Percentiles rank a stretch among this genome's conserved stretches.
These are phyloP conservation scores for Mycena amicta DNA, from an alignment of 768 basidiomycete genomes.

Conservation along the genomic window DNA sequence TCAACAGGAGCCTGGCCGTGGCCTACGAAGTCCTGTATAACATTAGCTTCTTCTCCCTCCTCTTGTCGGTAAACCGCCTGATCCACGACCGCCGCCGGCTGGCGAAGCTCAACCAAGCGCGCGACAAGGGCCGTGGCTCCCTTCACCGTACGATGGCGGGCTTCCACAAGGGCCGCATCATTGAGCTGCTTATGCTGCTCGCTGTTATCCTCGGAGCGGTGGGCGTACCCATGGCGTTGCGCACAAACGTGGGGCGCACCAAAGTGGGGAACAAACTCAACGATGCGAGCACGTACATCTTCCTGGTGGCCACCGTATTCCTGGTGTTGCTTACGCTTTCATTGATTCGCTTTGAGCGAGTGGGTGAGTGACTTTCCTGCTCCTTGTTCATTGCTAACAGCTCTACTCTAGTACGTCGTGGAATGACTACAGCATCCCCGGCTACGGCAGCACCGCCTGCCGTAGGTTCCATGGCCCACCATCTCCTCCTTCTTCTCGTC, in stretches of 20 bases:
- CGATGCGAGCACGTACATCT: slow-evolving; percentile 12
- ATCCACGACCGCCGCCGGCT: slow-evolving; percentile 16
- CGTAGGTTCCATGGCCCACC: slow-evolving; percentile 1
- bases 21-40: slow-evolving; percentile 20
- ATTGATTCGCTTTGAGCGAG: slow-evolving; percentile 8
- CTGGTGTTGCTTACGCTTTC: slow-evolving; percentile 3
- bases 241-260: slow-evolving; percentile 8
- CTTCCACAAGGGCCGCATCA: slow-evolving; percentile 15
- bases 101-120: slow-evolving; percentile 5
- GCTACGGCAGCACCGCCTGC: neutral
- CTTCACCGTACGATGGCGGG: neutral
- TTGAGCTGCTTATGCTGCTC: slow-evolving; percentile 12
- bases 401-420: neutral
- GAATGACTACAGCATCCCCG: neutral
- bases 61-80: slow-evolving; percentile 19
- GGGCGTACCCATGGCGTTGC: slow-evolving; percentile 1
- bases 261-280: slow-evolving; percentile 3
- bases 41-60: slow-evolving; percentile 20
- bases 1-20: slow-evolving; percentile 13
- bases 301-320: slow-evolving; percentile 14
- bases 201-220: slow-evolving; percentile 13
- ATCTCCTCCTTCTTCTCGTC: slow-evolving; percentile 10
- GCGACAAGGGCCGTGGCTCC: neutral
- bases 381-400: no score
- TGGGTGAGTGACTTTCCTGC: slow-evolving; percentile 8